Conservation (phyloP, 2,329 filamentous ascomycete genomes). For the Huntiella bhutanensis region DNA sequence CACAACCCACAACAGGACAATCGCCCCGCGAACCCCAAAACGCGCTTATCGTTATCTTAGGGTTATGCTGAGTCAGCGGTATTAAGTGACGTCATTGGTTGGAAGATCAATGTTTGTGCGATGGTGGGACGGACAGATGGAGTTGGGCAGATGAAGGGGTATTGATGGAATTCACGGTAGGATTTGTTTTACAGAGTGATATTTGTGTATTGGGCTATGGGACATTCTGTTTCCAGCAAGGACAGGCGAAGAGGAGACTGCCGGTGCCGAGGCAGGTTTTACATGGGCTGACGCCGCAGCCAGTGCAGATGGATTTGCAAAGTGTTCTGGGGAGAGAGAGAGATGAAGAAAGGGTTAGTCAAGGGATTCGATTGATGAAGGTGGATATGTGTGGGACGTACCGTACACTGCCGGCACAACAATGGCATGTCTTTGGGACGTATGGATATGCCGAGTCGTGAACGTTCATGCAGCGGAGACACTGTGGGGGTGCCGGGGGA, state of each 20-base stretch:
- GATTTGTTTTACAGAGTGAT: not conserved
- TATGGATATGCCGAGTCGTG: not conserved
- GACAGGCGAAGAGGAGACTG: not conserved
- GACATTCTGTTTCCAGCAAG: not conserved
- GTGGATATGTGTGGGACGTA: not conserved
- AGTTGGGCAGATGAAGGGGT: too few species aligned
- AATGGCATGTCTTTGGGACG: constrained; percentile 4
- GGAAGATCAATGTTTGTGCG: too few species aligned
- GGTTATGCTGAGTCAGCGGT: not conserved
- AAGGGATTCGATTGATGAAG: not conserved
- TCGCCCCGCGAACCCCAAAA: not conserved
- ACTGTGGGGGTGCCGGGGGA: not conserved
- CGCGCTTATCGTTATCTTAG: not conserved
- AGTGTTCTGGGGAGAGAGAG: not conserved
- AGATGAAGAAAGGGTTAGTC: not conserved
- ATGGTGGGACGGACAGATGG: too few species aligned
- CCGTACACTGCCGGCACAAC: constrained; percentile 5
- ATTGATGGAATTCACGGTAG: not conserved
- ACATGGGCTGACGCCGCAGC: not conserved
- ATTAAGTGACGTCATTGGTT: too few species aligned
- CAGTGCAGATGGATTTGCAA: not conserved
- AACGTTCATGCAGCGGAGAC: constrained; percentile 4
- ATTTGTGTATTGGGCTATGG: not conserved
- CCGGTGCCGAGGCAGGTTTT: not conserved
- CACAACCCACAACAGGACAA: not conserved